A percentile compares a stretch with the other conserved stretches of the same genome.
These are phyloP conservation scores for Ilex aquifolium DNA, from an alignment of 257 asterid genomes.

Conservation along the genomic window DNA sequence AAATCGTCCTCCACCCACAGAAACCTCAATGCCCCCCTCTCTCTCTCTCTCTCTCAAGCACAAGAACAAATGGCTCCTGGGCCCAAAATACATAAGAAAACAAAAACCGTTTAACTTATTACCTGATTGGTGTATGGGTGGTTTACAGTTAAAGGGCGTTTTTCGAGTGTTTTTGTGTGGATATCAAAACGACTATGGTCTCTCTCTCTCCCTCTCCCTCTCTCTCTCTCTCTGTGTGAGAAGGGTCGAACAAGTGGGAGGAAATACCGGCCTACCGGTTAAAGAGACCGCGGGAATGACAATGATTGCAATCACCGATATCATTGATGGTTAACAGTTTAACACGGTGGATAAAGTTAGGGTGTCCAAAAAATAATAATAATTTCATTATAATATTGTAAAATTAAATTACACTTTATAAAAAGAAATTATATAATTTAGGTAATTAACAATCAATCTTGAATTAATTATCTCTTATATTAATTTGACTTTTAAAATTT, in stretches of 20 bases:
- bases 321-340: no score
- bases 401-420: no score
- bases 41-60: not conserved
- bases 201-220: not conserved
- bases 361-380: no score
- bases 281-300: not conserved
- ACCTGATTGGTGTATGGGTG: constrained; percentile 1
- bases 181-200: constrained; percentile 9
- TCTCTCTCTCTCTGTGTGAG: no score
- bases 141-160: constrained; percentile 6
- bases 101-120: not conserved
- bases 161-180: constrained; percentile 1
- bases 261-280: constrained; percentile 13
- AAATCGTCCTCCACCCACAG: constrained; percentile 24
- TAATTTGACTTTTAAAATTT: no score
- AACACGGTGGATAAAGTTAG: no score
- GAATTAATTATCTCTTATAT: no score
- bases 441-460: no score
- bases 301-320: no score
- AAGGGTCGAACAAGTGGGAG: constrained; percentile 17
- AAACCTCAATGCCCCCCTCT: constrained; percentile 2
- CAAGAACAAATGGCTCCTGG: not conserved
- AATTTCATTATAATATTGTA: no score
- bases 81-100: constrained; percentile 6
- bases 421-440: no score